Base-by-base conservation (phyloP, 2,329 filamentous ascomycete species). In the Epichloe elymi region DNA sequence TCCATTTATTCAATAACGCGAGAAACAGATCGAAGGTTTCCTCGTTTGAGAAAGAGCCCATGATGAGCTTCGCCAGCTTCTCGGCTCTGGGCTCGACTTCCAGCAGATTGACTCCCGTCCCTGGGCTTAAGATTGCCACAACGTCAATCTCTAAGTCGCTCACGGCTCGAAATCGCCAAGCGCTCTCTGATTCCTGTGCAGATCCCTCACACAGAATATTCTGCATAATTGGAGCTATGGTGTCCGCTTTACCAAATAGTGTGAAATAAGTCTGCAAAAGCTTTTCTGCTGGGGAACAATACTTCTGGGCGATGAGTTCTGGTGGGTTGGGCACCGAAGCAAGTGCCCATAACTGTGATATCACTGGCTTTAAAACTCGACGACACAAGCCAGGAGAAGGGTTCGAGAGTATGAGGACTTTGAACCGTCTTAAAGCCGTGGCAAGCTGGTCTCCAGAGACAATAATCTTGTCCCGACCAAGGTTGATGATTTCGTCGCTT, bases 331-430 rank as follows among this genome's bases (percentile, higher is more conserved):
- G 58, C 72, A 79, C 80, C 5, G 75, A 76, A 1, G 76, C 68
- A 15, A 87, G 60, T 1, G 74, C 70, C 84, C 84, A 88, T 0
- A 88, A 66, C 1, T 82, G 75, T 4, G 80, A 63, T 3, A 85
- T 57, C 2, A 86, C 60, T 0, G 78, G 78, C 3, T 70, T 67
- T 2, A 86, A 63, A 0, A 88, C 67, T 48, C 84, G 71, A 55
- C 74, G 80, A 43, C 80, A 76, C 10, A 87, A 65, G 0, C 81
- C 81, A 0, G 82, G 79, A 51, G 85, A 83, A 0, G 82, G 82
- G 58, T 84, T 83, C 0, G 81, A 83, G 19, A 76, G 69, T 1
- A 82, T 61, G 1, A 88, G 65, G 0, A 73, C 69, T 37, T 70
- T 71, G 1, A 88, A 63, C 15, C 82, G 73, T 35, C 67, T 70